Evolutionary conservation across 305 asterid genomes (phyloP).

Genomic region (Fraxinus dipetala): DNA sequence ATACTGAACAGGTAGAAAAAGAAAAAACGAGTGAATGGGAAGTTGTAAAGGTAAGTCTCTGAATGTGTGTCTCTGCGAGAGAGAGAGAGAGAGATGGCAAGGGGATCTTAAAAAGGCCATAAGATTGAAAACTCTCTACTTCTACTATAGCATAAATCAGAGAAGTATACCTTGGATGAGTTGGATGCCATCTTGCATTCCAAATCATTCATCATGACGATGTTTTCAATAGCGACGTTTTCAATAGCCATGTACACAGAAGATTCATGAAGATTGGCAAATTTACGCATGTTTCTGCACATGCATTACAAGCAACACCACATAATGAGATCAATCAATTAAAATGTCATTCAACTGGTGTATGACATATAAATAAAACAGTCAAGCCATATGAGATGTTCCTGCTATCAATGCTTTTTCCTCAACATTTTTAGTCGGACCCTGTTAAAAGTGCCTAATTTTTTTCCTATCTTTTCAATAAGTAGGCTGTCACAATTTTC

Average conservation of each 20-base stretch:
- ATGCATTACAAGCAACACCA: constrained; percentile 22
- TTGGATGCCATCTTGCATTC: constrained; percentile 79
- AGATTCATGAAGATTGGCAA: constrained; percentile 45
- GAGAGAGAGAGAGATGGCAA: background rate
- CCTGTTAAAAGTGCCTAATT: background rate
- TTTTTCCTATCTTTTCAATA: background rate
- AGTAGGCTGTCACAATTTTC: background rate
- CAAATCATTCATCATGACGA: constrained; percentile 78
- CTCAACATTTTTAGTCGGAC: background rate
- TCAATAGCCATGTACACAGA: constrained; percentile 50
- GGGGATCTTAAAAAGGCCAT: background rate
- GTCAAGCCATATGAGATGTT: background rate
- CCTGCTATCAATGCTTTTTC: background rate
- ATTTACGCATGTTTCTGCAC: constrained; percentile 55
- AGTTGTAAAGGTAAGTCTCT: background rate
- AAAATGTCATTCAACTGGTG: background rate
- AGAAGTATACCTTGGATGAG: constrained; percentile 58
- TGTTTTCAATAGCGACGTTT: constrained; percentile 38
- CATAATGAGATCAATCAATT: constrained; percentile 19
- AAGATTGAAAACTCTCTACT: background rate
- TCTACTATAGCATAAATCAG: background rate
- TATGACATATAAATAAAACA: too few relatives aligned
- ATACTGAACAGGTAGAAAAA: background rate
- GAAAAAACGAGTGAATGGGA: background rate
- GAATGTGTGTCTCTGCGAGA: background rate